Conservation (phyloP, 805 yeast genomes). For the Tetrapisispora taiwanensis region DNA sequence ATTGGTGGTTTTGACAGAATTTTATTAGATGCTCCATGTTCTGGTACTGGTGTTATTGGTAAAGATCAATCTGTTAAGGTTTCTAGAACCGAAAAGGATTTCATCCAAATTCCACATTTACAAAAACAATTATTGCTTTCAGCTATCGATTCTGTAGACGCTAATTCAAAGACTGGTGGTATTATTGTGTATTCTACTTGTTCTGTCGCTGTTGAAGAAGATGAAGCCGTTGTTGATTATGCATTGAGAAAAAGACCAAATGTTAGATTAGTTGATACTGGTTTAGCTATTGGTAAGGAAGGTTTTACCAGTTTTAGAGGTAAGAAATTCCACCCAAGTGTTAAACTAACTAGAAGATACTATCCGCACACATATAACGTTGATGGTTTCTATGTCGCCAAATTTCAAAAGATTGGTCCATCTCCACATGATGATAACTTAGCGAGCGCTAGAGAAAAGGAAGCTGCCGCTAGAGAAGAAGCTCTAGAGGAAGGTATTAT, state of each 20-base stretch:
- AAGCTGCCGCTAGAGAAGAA: conserved; percentile 68
- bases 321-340: conserved; percentile 68
- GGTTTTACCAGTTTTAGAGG: conserved; percentile 94
- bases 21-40: conserved; percentile 95
- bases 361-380: conserved; percentile 98
- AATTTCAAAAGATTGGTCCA: conserved; percentile 82
- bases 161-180: conserved; percentile 86
- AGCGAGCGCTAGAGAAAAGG: conserved; percentile 85
- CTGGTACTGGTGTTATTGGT: conserved; percentile 98
- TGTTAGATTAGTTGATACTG: conserved; percentile 87
- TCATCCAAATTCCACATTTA: conserved; percentile 90
- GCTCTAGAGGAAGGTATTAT: conserved; percentile 74
- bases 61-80: conserved; percentile 93
- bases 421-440: conserved; percentile 76
- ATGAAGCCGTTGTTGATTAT: conserved; percentile 97
- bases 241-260: conserved; percentile 94
- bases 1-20: conserved; percentile 97
- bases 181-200: conserved; percentile 94
- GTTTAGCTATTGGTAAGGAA: conserved; percentile 86
- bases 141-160: conserved; percentile 96
- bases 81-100: conserved; percentile 90
- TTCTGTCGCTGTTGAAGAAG: conserved; percentile 96
- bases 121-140: conserved; percentile 88
- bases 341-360: conserved; percentile 82
- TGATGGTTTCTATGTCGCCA: conserved; percentile 97